Evolutionary conservation across 768 basidiomycete species (phyloP).

Genomic region (Hypholoma fasciculare): DNA sequence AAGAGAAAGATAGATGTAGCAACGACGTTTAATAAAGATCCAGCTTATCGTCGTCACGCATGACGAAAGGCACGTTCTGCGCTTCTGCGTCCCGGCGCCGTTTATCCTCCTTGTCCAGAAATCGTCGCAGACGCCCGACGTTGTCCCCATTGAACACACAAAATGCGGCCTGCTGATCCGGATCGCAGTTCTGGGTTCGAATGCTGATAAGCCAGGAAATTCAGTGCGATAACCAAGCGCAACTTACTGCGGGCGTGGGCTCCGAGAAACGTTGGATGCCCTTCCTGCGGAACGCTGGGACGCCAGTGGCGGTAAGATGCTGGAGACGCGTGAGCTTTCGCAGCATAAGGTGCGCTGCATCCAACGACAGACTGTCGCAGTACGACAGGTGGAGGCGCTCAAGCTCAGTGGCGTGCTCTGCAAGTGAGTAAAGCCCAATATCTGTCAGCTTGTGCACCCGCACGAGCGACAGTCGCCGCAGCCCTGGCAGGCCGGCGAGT

Average conservation of each 20-base stretch:
- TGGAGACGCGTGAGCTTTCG: constrained; percentile 58
- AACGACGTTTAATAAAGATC: constrained; percentile 52
- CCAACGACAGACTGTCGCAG: constrained; percentile 78
- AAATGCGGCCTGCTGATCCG: constrained; percentile 68
- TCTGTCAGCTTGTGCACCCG: constrained; percentile 85
- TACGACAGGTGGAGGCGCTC: constrained; percentile 87
- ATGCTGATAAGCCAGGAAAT: constrained; percentile 12
- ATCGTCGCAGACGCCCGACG: constrained; percentile 58
- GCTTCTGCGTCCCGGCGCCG: constrained; percentile 60
- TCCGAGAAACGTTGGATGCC: constrained; percentile 82
- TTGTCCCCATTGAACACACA: constrained; percentile 79
- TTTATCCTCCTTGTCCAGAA: constrained; percentile 70
- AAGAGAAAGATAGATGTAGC: not conserved
- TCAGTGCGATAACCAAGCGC: constrained; percentile 11
- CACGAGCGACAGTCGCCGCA: constrained; percentile 79
- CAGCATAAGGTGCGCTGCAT: constrained; percentile 72
- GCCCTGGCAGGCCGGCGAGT: constrained; percentile 63
- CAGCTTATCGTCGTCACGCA: constrained; percentile 63
- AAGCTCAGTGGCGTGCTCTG: constrained; percentile 66
- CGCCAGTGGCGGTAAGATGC: constrained; percentile 79
- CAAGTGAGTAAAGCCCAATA: constrained; percentile 75
- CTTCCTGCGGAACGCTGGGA: constrained; percentile 67
- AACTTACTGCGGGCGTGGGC: constrained; percentile 58
- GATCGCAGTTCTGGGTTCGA: constrained; percentile 55
- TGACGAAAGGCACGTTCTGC: constrained; percentile 56